Conservation (phyloP, 148 eudicot genomes). For the Nyssa sinensis region DNA sequence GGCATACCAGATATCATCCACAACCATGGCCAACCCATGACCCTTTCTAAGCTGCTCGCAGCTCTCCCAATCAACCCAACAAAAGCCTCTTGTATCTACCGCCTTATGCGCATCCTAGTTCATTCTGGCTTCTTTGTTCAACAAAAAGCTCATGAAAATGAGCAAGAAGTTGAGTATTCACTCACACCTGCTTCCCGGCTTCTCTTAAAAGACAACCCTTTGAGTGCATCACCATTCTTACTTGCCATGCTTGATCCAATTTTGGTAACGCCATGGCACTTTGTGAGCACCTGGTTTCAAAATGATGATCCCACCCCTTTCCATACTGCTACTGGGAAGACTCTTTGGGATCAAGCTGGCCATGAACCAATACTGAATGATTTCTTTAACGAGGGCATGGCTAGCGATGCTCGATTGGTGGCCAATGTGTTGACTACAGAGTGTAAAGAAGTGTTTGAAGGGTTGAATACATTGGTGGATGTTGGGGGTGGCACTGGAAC, state of each 20-base stretch:
- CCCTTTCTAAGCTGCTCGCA: neutral
- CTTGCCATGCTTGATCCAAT: neutral
- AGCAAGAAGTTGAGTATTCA: neutral
- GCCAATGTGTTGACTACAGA: neutral
- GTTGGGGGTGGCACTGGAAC: neutral
- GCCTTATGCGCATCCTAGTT: neutral
- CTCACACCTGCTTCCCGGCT: slow-evolving; percentile 5
- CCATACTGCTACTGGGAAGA: neutral
- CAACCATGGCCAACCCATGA: neutral
- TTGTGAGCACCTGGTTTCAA: neutral
- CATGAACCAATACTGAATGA: neutral
- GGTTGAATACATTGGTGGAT: neutral
- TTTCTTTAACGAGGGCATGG: slow-evolving; percentile 1
- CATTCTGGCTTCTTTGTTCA: neutral
- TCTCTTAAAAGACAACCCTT: neutral
- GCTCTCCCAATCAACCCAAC: neutral
- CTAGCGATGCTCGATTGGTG: slow-evolving; percentile 2
- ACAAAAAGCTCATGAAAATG: neutral
- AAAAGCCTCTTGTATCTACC: neutral
- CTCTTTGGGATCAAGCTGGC: neutral
- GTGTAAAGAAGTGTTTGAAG: slow-evolving; percentile 1
- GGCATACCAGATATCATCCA: neutral
- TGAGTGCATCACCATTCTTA: neutral
- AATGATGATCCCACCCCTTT: neutral
- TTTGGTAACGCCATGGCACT: neutral